Evolutionary conservation across 129 eudicot species (phyloP).

Genomic region (Ambrosia trifida): DNA sequence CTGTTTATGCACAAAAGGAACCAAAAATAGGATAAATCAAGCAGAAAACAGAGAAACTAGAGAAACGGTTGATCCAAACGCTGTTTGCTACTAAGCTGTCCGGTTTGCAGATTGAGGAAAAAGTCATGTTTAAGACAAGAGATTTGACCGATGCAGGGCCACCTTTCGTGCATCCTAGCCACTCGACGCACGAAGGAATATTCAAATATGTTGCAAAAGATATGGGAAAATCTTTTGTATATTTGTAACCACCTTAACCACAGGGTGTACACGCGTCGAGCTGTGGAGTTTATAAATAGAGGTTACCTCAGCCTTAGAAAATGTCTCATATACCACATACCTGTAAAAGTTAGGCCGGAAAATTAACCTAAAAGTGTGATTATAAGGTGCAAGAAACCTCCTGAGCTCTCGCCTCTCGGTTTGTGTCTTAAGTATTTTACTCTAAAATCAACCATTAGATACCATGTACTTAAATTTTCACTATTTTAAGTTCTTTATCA

Average conservation of each 20-base stretch:
- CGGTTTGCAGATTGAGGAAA: background rate
- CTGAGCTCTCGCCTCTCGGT: too few species aligned
- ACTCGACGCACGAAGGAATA: background rate
- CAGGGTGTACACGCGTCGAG: too few species aligned
- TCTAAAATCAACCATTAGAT: too few species aligned
- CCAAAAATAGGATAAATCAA: background rate
- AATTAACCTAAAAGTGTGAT: too few species aligned
- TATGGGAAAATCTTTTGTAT: background rate
- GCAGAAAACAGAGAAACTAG: background rate
- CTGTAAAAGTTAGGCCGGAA: too few species aligned
- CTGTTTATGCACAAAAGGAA: background rate
- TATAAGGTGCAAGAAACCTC: too few species aligned
- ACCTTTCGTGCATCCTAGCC: too few species aligned
- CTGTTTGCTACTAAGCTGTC: background rate
- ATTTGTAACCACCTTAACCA: background rate
- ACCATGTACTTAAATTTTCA: background rate
- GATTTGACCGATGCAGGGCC: too few species aligned
- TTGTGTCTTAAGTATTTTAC: too few species aligned
- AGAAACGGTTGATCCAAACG: background rate
- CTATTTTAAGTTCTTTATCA: background rate
- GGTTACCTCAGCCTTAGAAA: too few species aligned
- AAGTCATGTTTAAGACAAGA: background rate
- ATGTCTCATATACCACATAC: too few species aligned
- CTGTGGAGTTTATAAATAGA: too few species aligned
- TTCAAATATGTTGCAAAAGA: background rate